Percentiles rank a stretch among this genome's conserved stretches.
phyloP scores from a whole-genome alignment of 495 filamentous ascomycete species.

The Aspergillus avenaceus region DNA sequence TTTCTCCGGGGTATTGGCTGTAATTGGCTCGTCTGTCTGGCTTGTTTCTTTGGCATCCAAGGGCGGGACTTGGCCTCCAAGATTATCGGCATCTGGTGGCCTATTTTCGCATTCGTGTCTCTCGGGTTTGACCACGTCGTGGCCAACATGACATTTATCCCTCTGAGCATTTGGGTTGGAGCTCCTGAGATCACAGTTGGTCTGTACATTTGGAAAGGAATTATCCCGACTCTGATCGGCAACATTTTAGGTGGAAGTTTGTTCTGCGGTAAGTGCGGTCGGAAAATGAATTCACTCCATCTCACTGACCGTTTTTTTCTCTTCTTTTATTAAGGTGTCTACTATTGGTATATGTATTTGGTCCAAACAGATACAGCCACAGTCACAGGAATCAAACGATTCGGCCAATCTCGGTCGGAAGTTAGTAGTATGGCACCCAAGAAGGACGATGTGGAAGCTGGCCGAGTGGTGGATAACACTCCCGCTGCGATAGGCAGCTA shows the following conservation, averaged over 20 bases:
- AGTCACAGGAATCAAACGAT: slow-evolving; percentile 12
- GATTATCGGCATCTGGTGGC: slow-evolving; percentile 61
- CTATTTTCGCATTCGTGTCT: slow-evolving; percentile 56
- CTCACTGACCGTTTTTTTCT: slow-evolving; percentile 26
- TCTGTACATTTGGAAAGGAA: slow-evolving; percentile 62
- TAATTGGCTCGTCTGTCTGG: slow-evolving; percentile 63
- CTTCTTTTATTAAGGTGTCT: too few species aligned
- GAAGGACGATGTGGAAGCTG: slow-evolving; percentile 24
- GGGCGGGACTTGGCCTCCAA: slow-evolving; percentile 54
- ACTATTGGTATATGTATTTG: slow-evolving; percentile 52
- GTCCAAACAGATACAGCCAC: slow-evolving; percentile 20
- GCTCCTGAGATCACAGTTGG: slow-evolving; percentile 46
- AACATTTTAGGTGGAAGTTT: slow-evolving; percentile 34
- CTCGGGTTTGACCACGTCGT: slow-evolving; percentile 60
- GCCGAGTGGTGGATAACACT: slow-evolving; percentile 1
- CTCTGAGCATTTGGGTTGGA: slow-evolving; percentile 50
- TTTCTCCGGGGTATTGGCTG: slow-evolving; percentile 59
- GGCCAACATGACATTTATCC: slow-evolving; percentile 63
- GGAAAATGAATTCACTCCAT: too few species aligned
- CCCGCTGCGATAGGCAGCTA: neutral
- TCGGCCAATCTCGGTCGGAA: slow-evolving; percentile 3
- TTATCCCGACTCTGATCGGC: slow-evolving; percentile 55
- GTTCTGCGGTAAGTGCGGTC: neutral
- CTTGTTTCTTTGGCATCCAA: slow-evolving; percentile 52
- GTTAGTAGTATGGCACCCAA: slow-evolving; percentile 5